Evolutionary conservation across 208 protist genomes (phyloP), one percentile per base, ranked within the genome.

Genomic region (Trypanosomatidae sp.): DNA sequence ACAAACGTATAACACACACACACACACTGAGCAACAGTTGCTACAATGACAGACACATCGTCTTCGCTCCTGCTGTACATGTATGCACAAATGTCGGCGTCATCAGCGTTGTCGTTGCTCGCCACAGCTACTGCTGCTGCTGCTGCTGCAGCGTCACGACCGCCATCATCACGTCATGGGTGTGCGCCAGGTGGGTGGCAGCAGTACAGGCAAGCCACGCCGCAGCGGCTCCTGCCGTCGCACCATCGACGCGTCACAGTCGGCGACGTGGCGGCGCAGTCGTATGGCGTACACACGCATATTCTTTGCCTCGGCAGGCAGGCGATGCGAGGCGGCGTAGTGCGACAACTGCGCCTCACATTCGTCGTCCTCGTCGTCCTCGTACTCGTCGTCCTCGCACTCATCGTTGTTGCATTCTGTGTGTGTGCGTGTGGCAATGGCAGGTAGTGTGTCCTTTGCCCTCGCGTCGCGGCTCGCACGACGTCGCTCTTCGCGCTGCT

Each of bases 261-360:
- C 64, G 20, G 37, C 54, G 20, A 68, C 39, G 0, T n/a, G 16
- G 21, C 38, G 22, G 10, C 37, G 54, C 38, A 74, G 4, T 3
- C 43, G 35, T 42, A 82, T 56, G 16, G 66, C 56, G 40, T 82
- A 82, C 37, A 82, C 49, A 2, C 72, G 62, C 27, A 56, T 57
- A 8, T 53, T 49, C 57, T 82, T 82, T 6, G 68, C 55, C 40
- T 76, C 62, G 3, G 64, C 42, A 4, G 72, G 57, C 38, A 61
- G 53, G 10, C 38, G 46, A 13, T 26, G 16, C 22, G 22, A 15
- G 6, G 15, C 15, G 18, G n/a, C 7, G 22, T 15, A 21, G 8
- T 42, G 22, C 28, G 6, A 6, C 3, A 5, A 4, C 4, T 24
- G 23, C 16, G 15, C n/a, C 1, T 18, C 28, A 4, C n/a, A n/a